Evolutionary conservation across 768 basidiomycete genomes (phyloP).

Genomic region (Chalciporus pseudorubinellus): DNA sequence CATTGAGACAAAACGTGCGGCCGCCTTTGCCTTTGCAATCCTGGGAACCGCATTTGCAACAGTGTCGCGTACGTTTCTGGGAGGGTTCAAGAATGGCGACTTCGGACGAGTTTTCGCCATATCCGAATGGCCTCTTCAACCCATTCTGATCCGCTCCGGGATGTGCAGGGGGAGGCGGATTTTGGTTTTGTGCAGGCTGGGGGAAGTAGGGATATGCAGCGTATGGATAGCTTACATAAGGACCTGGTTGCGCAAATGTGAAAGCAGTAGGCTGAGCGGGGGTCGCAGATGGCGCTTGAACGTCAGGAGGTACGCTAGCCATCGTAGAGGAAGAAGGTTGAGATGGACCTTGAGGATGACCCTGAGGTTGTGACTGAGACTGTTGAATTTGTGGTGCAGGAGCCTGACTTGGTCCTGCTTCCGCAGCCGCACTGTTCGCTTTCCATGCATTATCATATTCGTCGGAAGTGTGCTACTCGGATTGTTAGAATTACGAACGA

Average conservation of each 20-base stretch:
- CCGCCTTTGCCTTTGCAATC: slow-evolving; percentile 85
- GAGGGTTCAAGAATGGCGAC: slow-evolving; percentile 36
- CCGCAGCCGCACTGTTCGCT: slow-evolving; percentile 48
- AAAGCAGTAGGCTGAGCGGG: slow-evolving; percentile 31
- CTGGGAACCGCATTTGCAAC: slow-evolving; percentile 78
- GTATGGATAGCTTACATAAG: slow-evolving; percentile 39
- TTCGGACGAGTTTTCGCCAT: slow-evolving; percentile 23
- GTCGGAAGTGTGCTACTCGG: slow-evolving; percentile 42
- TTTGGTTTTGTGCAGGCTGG: slow-evolving; percentile 24
- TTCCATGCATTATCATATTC: slow-evolving; percentile 64
- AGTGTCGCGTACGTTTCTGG: slow-evolving; percentile 70
- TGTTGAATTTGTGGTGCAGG: slow-evolving; percentile 19
- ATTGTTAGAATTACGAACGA: slow-evolving; percentile 7
- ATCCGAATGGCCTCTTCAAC: slow-evolving; percentile 29
- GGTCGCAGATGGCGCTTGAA: slow-evolving; percentile 15
- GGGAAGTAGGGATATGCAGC: slow-evolving; percentile 33
- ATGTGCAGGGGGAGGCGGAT: slow-evolving; percentile 23
- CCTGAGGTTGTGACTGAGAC: slow-evolving; percentile 21
- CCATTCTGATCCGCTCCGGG: slow-evolving; percentile 25
- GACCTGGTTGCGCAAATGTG: slow-evolving; percentile 29
- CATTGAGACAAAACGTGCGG: slow-evolving; percentile 65
- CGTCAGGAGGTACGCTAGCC: slow-evolving; percentile 17
- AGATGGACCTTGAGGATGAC: slow-evolving; percentile 13
- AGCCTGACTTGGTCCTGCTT: slow-evolving; percentile 26
- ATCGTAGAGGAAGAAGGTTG: slow-evolving; percentile 24